Evolutionary conservation across 257 asterid species (phyloP).

Genomic region (Solanum tarapatanum): DNA sequence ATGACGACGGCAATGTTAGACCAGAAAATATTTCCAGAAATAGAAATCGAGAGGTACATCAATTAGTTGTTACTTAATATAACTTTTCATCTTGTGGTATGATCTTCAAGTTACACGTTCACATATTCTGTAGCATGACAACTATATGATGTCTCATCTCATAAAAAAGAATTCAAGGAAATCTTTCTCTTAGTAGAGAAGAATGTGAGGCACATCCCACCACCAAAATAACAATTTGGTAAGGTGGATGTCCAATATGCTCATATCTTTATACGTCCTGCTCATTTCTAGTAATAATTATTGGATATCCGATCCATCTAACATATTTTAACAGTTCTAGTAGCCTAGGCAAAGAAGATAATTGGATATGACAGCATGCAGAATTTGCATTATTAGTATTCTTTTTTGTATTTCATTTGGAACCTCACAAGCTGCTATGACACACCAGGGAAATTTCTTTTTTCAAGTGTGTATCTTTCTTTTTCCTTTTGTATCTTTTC

Average conservation of each 20-base stretch:
- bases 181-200: neutral
- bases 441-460: neutral
- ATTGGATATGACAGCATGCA: neutral
- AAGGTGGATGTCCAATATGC: neutral
- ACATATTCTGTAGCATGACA: neutral
- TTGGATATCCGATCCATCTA: neutral
- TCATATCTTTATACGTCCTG: neutral
- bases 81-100: neutral
- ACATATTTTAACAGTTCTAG: neutral
- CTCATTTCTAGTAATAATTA: neutral
- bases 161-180: neutral
- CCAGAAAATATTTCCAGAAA: neutral
- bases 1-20: neutral
- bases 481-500: neutral
- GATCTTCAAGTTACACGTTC: neutral
- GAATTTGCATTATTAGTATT: neutral
- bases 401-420: neutral
- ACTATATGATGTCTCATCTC: neutral
- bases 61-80: neutral
- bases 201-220: neutral
- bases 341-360: neutral
- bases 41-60: neutral
- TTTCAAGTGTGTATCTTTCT: neutral
- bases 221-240: neutral
- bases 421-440: neutral